Percentiles rank a stretch among this genome's conserved stretches.
These are phyloP conservation scores for Globisporangium paroecandrum DNA, from an alignment of 352 stramenopile genomes.

Conservation along the genomic window DNA sequence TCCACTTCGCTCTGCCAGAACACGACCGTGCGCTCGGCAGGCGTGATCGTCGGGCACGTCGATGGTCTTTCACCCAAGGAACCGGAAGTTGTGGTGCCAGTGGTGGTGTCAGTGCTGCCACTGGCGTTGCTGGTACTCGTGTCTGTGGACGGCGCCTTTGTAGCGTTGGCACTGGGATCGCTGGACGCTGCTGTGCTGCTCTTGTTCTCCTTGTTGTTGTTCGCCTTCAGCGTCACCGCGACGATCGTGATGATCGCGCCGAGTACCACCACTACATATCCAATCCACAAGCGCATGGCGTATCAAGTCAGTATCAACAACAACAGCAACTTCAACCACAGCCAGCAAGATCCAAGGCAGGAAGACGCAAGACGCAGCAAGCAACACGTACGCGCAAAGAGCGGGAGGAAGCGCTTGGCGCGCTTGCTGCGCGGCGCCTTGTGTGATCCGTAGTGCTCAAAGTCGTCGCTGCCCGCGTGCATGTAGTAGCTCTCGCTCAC, in stretches of 20 bases:
- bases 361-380: no score
- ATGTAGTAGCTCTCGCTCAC: constrained; percentile 23
- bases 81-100: background rate
- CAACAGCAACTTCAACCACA: no score
- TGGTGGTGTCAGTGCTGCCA: constrained; percentile 2
- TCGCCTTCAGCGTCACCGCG: constrained; percentile 27
- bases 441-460: constrained; percentile 11
- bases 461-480: constrained; percentile 19
- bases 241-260: constrained; percentile 37
- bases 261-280: constrained; percentile 27
- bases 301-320: background rate
- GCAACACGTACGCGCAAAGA: constrained; percentile 13
- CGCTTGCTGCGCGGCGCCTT: constrained; percentile 9
- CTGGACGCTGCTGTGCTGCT: constrained; percentile 7
- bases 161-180: background rate
- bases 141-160: background rate
- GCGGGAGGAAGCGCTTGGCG: constrained; percentile 14
- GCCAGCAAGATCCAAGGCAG: no score
- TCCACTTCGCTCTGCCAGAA: constrained; percentile 82
- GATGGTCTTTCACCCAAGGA: constrained; percentile 11
- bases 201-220: constrained; percentile 17
- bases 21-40: constrained; percentile 57
- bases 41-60: constrained; percentile 26
- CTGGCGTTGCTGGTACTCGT: constrained; percentile 5
- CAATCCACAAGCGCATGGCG: background rate